phyloP scores from a whole-genome alignment of 2,329 filamentous ascomycete species.

The Colletotrichum sp. region DNA sequence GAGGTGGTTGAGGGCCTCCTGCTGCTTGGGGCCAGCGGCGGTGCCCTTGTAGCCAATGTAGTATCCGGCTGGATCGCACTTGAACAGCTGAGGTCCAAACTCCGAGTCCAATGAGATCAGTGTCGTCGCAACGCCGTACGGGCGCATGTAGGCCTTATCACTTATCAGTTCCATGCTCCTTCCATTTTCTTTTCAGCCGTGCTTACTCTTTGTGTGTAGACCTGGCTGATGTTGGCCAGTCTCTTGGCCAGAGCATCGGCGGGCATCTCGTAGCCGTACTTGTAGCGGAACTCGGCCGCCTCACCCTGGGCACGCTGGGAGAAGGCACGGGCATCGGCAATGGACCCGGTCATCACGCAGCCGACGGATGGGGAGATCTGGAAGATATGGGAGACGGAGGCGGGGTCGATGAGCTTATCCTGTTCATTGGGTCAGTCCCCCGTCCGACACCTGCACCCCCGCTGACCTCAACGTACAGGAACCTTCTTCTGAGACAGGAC shows the following conservation, averaged over 20 bases:
- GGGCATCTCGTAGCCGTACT: slow-evolving; percentile 99
- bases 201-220: slow-evolving; percentile 93
- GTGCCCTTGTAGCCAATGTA: slow-evolving; percentile 99
- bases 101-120: slow-evolving; percentile 94
- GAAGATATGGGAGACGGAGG: slow-evolving; percentile 97
- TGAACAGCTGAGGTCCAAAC: slow-evolving; percentile 93
- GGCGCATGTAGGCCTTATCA: slow-evolving; percentile 88
- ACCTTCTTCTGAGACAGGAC: slow-evolving; percentile 99
- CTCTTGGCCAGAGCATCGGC: slow-evolving; percentile 96
- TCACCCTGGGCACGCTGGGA: slow-evolving; percentile 93
- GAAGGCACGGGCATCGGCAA: slow-evolving; percentile 93
- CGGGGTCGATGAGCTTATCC: slow-evolving; percentile 99
- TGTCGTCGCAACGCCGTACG: slow-evolving; percentile 93
- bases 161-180: slow-evolving; percentile 24
- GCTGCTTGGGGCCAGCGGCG: slow-evolving; percentile 95
- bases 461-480: slow-evolving; percentile 69
- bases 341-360: slow-evolving; percentile 98
- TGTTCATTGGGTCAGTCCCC: slow-evolving; percentile 48
- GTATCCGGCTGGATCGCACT: slow-evolving; percentile 97
- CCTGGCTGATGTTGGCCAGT: slow-evolving; percentile 98
- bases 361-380: slow-evolving; percentile 94
- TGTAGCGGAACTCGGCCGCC: slow-evolving; percentile 97
- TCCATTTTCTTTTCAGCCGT: not conserved
- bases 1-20: slow-evolving; percentile 96
- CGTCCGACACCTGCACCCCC: slow-evolving; percentile 19